Evolutionary conservation across 148 eudicot species (phyloP).

Genomic region (Gaultheria prostrata): DNA sequence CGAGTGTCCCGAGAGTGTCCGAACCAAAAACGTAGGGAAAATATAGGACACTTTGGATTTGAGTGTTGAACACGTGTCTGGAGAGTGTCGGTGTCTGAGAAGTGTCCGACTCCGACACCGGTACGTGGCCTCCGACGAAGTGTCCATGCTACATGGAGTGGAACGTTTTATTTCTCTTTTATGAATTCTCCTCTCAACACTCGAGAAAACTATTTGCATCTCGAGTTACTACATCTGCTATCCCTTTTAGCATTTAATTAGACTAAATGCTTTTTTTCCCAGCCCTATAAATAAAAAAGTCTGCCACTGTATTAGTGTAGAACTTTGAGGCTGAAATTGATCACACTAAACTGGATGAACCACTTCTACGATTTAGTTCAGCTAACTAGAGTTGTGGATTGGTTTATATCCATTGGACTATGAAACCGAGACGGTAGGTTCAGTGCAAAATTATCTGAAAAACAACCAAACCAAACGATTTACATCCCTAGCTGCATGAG

Average conservation of each 20-base stretch:
- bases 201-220: not conserved
- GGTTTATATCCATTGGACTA: not conserved
- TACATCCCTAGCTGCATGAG: not conserved
- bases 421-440: not conserved
- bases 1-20: too few relatives aligned
- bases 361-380: not conserved
- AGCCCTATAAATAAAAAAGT: not conserved
- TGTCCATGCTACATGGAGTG: too few relatives aligned
- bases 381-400: not conserved
- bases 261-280: not conserved
- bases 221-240: not conserved
- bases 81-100: too few relatives aligned
- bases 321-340: not conserved
- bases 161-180: not conserved
- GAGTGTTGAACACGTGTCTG: too few relatives aligned
- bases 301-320: not conserved
- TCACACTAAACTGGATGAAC: not conserved
- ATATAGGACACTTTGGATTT: too few relatives aligned
- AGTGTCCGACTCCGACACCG: too few relatives aligned
- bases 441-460: not conserved
- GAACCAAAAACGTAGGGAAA: too few relatives aligned
- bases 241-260: not conserved
- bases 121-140: too few relatives aligned
- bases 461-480: not conserved
- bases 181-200: not conserved